Evolutionary conservation across 768 basidiomycete species (phyloP), one percentile per base, ranked within the genome.

Genomic region (Leccinum broughii): DNA sequence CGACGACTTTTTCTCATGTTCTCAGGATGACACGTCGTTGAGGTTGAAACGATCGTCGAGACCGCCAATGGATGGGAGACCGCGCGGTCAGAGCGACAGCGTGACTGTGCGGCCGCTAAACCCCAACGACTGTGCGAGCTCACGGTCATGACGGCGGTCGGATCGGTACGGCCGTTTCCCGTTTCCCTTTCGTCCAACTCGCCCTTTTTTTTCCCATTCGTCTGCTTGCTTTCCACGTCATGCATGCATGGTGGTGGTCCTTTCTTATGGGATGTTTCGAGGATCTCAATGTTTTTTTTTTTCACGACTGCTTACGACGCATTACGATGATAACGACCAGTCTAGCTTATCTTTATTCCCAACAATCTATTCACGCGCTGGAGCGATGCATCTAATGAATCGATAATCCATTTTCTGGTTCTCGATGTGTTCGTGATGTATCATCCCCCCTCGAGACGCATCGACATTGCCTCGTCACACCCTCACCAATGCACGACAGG

Each of bases 1-100:
- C 62, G 89, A 90, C 66, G 86, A 90, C 63, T 90, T 90, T 72
- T 89, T 90, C 67, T 65, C 77, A 26, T 74, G 80, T 28, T 78
- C 85, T 11, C 82, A 83, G 52, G 87, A 88, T 64, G 87, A 88
- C 64, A 76, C 82, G 10, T 75, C 77, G 14, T 66, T 83, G 57
- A 67, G 75, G 50, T 71, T 75, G 50, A 78, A 77, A 57, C 76
- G 72, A 58, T 68, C 69, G 10, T 66, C 75, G 39, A 60, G 71
- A 46, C 62, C 59, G 9, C 63, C 60, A 2, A 51, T 54, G 26
- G 68, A 66, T 32, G 72, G 77, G 50, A 77, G 85, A 39, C 78
- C 79, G 11, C 75, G 85, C 48, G 84, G 85, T 9, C 82, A 81
- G 68, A 86, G 85, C 64, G 85, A 85, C 66, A 74, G 75, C 57